Conservation (phyloP, 2,329 filamentous ascomycete genomes). For the Fonsecaea erecta region DNA sequence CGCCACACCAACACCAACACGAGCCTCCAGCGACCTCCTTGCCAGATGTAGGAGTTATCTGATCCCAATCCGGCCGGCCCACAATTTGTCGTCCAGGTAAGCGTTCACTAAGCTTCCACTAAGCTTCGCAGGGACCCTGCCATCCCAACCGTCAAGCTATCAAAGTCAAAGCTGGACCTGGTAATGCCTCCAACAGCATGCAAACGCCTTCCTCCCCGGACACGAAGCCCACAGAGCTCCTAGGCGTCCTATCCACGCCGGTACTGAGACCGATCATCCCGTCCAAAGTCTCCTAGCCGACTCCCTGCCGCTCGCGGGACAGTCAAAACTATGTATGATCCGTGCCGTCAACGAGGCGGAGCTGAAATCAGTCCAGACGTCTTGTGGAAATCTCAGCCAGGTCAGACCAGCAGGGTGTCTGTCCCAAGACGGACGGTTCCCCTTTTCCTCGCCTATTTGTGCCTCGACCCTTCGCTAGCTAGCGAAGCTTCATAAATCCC, state of each 20-base stretch:
- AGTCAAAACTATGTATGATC: neutral
- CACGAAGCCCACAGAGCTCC: neutral
- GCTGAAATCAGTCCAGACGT: neutral
- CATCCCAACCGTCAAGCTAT: constrained; percentile 8
- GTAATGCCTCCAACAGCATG: neutral
- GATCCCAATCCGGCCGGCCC: neutral
- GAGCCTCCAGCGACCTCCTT: neutral
- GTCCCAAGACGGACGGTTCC: neutral
- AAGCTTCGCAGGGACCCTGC: too few relatives aligned
- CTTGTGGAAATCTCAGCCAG: too few relatives aligned
- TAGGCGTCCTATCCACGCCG: neutral
- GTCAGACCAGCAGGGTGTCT: neutral
- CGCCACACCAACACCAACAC: neutral
- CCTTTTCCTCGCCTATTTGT: neutral
- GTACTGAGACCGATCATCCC: neutral
- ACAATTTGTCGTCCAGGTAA: constrained; percentile 7
- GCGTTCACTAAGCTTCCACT: constrained; percentile 12
- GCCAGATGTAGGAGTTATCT: neutral
- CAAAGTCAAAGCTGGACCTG: constrained; percentile 4
- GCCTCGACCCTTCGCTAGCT: neutral
- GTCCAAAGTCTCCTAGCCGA: neutral
- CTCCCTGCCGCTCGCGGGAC: neutral
- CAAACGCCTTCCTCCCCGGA: neutral
- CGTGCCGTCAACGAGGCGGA: neutral
- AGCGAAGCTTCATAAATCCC: neutral